Evolutionary conservation across 2,329 filamentous ascomycete genomes (phyloP), one percentile per base, ranked within the genome.

Genomic region (Gnomoniopsis smithogilvyi): DNA sequence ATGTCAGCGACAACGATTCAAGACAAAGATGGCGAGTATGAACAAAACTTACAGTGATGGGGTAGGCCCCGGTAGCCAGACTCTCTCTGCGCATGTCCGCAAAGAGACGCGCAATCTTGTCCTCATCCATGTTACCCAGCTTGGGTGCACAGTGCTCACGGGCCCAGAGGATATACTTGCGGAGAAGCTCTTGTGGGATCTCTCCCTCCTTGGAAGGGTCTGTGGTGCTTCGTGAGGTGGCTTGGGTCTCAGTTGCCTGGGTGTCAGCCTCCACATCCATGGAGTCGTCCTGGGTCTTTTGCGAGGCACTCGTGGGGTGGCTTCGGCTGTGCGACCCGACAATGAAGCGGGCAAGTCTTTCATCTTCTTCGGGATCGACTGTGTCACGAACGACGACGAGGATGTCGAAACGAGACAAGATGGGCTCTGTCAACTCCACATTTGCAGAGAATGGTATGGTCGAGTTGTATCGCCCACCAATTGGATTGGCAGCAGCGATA

Each of bases 161-260:
- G 0, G 95, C 92, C 69, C 97, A 99, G 19, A 98, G 81, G 66
- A 99, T 99, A 73, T 98, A 99, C 76, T 99, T 99, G 64, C 95
- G 82, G 65, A 99, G 78, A 49, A 99, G 79, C 67, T 95, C 91
- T 71, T 99, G 95, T 0, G 92, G 86, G 56, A 99, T 96, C 63
- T 95, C 89, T 55, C 88, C 88, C 66, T 84, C 78, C 56, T 78
- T 78, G 10, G 67, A 68, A 17, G 66, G 65, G 2, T 64, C 64
- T 2, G 60, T 59, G 0, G 67, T 59, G 7, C 46, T 36, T 4
- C 62, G 58, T 3, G 63, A 54, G 1, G 65, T 60, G 4, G 60
- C 64, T 52, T 74, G 69, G 24, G 63, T 70, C 51, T 74, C 71
- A 15, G 64, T 51, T 6, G 64, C 58, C 62, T 78, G 75, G 1